Percentiles rank a stretch among this genome's conserved stretches.
Evolutionary conservation across 768 basidiomycete species (phyloP).

Genomic region (Glaciozyma martinii): DNA sequence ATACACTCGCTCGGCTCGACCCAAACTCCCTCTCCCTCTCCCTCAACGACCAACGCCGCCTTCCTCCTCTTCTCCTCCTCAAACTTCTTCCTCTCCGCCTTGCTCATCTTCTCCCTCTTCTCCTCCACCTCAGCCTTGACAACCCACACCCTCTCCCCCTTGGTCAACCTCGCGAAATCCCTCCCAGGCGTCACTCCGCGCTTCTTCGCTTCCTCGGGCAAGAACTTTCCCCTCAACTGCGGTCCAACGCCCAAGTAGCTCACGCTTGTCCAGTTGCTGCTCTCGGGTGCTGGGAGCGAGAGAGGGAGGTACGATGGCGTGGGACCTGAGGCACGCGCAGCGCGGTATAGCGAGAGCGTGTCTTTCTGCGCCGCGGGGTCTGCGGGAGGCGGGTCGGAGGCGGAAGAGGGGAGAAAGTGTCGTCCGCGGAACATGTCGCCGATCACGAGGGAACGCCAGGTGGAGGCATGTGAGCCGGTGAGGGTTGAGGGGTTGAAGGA

Average conservation of each 20-base stretch:
- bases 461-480: background rate
- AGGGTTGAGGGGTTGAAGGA: constrained; percentile 17
- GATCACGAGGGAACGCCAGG: constrained; percentile 35
- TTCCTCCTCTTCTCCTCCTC: background rate
- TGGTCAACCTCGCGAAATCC: constrained; percentile 52
- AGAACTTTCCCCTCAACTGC: constrained; percentile 56
- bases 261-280: constrained; percentile 16
- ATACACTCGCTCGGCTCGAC: constrained; percentile 38
- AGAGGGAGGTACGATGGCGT: constrained; percentile 20
- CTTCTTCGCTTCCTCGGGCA: constrained; percentile 53
- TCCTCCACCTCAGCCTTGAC: constrained; percentile 56
- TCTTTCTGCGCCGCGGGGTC: background rate
- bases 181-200: constrained; percentile 56
- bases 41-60: constrained; percentile 4
- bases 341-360: background rate
- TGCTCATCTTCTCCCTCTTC: constrained; percentile 31
- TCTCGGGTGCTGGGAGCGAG: constrained; percentile 16
- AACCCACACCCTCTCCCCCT: constrained; percentile 52
- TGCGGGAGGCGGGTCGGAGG: background rate
- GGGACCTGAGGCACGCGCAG: background rate
- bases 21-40: constrained; percentile 28
- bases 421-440: constrained; percentile 38
- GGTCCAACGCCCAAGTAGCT: constrained; percentile 47
- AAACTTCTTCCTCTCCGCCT: constrained; percentile 7
- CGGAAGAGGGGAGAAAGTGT: constrained; percentile 6